Percentiles rank a stretch among this genome's conserved stretches.
Evolutionary conservation across 139 green algal genomes (phyloP).

Genomic region (Eudorina sp.): DNA sequence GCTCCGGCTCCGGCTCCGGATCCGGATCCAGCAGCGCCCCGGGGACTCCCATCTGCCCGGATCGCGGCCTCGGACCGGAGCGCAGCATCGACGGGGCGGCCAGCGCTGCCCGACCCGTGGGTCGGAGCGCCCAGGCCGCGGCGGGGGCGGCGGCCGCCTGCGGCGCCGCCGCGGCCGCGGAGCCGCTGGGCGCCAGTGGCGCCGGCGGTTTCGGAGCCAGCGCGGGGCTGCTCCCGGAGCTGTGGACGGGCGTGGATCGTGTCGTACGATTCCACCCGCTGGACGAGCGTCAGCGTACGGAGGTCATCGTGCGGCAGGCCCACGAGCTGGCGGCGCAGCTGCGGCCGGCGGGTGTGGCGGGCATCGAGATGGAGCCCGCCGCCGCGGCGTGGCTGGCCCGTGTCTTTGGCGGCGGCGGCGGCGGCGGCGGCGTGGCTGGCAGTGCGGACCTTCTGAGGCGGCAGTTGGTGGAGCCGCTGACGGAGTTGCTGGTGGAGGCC

Average conservation of each 20-base stretch:
- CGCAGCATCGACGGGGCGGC: neutral
- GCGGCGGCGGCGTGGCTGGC: neutral
- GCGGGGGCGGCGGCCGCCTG: too few relatives aligned
- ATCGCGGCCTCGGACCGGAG: neutral
- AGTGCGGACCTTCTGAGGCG: neutral
- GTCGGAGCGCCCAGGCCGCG: too few relatives aligned
- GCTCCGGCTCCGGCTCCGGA: neutral
- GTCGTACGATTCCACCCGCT: conserved; percentile 50
- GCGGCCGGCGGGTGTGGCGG: conserved; percentile 6
- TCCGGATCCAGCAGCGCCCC: neutral
- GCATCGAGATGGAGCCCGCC: neutral
- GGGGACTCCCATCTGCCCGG: too few relatives aligned
- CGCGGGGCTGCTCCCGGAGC: conserved; percentile 42
- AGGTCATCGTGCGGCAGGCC: conserved; percentile 51
- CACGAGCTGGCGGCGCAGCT: conserved; percentile 40
- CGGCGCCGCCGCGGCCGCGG: too few relatives aligned
- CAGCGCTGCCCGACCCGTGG: too few relatives aligned
- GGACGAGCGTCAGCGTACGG: neutral
- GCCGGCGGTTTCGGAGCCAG: neutral
- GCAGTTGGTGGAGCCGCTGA: conserved; percentile 37
- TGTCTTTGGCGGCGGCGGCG: neutral
- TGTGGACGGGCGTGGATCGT: conserved; percentile 56
- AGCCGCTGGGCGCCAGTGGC: too few relatives aligned
- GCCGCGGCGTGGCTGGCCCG: conserved; percentile 4
- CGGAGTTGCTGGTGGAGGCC: conserved; percentile 30